Evolutionary conservation across 768 basidiomycete species (phyloP), one percentile per base, ranked within the genome.

Genomic region (Favolaschia claudopus): DNA sequence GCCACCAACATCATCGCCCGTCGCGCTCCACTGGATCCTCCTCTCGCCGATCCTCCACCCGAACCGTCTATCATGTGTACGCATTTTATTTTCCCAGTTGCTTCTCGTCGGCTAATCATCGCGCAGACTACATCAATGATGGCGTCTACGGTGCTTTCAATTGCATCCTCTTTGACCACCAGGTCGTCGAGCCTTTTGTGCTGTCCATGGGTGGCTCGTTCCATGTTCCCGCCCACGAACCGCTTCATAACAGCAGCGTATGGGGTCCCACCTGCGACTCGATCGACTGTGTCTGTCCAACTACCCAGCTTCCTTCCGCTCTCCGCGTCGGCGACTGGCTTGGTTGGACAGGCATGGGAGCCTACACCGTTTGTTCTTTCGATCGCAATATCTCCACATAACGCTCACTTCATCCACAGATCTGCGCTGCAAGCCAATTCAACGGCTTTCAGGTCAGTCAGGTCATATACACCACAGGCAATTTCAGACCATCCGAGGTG

Each of bases 181-280:
- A 96, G 71, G 81, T 83, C 56, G 89, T 89, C n/a, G 86, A 92
- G 68, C 97, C 97, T 24, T 86, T 86, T 66, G 90, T 92, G 43
- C 79, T 93, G 46, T 89, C 87, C 22, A 77, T 92, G 77, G 79
- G 82, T 47, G 85, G 85, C 36, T 89, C 87, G 3, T 89, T 90
- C 74, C 85, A 86, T 67, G 74, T 83, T 27, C 68, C 83, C 6
- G 67, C 76, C 22, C 63, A 64, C 15, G 70, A 69, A 58, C 68
- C 68, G 13, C 39, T 64, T 7, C 77, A 79, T 50, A 57, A 78
- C 12, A 83, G 89, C 77, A 92, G 89, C 73, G 86, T 99, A 46
- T 99, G 97, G 97, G 97, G 97, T 13, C 97, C 96, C 40, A 99
- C 97, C 9, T 99, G 96, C 82, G 97, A 99, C 72, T 94, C 93